Percentiles rank a stretch among this genome's conserved stretches.
These are phyloP conservation scores for Hibiscus mutabilis DNA, from an alignment of 345 rosid genomes.

Conservation along the genomic window DNA sequence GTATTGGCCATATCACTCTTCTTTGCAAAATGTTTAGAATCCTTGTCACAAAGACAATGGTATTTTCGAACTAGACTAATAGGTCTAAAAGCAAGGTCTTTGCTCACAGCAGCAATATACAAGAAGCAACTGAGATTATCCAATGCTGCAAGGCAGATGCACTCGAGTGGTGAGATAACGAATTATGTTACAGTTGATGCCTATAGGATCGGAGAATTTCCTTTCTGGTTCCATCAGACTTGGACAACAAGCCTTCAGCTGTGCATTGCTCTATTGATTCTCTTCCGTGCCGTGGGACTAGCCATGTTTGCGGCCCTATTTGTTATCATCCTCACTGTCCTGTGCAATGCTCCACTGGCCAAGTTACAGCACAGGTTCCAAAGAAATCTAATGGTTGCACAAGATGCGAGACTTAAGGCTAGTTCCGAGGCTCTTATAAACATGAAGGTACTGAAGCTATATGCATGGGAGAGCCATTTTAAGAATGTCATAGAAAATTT, in stretches of 20 bases:
- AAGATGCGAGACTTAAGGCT: constrained; percentile 76
- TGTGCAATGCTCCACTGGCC: background rate
- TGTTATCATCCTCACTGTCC: background rate
- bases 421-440: constrained; percentile 71
- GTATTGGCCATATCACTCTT: background rate
- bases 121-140: background rate
- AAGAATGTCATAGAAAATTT: constrained; percentile 62
- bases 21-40: background rate
- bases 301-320: background rate
- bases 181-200: constrained; percentile 94
- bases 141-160: background rate
- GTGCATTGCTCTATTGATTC: background rate
- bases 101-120: background rate
- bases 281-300: background rate
- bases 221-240: constrained; percentile 91
- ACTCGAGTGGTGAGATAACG: constrained; percentile 81
- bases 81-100: background rate
- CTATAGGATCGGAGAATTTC: constrained; percentile 85
- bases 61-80: background rate
- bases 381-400: constrained; percentile 55
- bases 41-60: background rate
- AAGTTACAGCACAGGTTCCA: background rate
- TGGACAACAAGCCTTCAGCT: constrained; percentile 75
- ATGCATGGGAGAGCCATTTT: constrained; percentile 90
- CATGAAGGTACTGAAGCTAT: constrained; percentile 87